These are phyloP conservation scores for Jaapia argillacea DNA, from an alignment of 768 basidiomycete genomes.

Conservation along the genomic window DNA sequence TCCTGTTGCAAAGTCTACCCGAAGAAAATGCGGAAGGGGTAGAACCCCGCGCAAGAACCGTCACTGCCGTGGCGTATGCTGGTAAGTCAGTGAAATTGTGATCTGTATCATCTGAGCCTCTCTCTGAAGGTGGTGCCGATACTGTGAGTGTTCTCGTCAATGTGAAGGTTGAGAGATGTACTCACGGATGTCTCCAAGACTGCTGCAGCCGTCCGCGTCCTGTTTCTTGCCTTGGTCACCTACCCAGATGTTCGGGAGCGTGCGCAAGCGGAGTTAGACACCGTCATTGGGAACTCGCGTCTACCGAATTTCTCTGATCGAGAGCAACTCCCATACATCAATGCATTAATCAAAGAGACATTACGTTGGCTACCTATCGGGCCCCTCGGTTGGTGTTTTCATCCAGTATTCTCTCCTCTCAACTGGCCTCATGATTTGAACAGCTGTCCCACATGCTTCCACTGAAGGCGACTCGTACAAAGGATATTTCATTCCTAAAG, in stretches of 20 bases:
- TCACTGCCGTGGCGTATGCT: conserved; percentile 6
- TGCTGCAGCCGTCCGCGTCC: background rate
- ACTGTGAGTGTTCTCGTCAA: conserved; percentile 19
- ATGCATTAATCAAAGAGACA: conserved; percentile 34
- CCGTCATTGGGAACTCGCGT: conserved; percentile 26
- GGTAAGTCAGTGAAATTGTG: conserved; percentile 12
- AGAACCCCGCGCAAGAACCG: background rate
- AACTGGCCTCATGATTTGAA: background rate
- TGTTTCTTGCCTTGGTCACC: conserved; percentile 6
- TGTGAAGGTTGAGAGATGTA: too few species aligned
- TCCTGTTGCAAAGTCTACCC: background rate
- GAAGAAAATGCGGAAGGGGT: background rate
- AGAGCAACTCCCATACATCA: conserved; percentile 37
- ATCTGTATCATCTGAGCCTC: conserved; percentile 13
- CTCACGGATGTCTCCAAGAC: background rate
- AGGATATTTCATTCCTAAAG: conserved; percentile 11
- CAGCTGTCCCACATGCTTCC: conserved; percentile 1
- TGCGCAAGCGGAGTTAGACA: conserved; percentile 43
- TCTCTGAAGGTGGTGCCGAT: conserved; percentile 23
- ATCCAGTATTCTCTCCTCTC: background rate
- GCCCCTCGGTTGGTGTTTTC: conserved; percentile 12
- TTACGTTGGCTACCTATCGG: conserved; percentile 24
- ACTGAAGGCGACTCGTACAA: conserved; percentile 9
- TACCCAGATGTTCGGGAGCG: conserved; percentile 36
- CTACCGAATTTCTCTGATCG: conserved; percentile 31